A percentile compares a stretch with the other conserved stretches of the same genome.
These are phyloP conservation scores for Pseudonectria buxi DNA, from an alignment of 2,329 filamentous ascomycete genomes.

Conservation along the genomic window DNA sequence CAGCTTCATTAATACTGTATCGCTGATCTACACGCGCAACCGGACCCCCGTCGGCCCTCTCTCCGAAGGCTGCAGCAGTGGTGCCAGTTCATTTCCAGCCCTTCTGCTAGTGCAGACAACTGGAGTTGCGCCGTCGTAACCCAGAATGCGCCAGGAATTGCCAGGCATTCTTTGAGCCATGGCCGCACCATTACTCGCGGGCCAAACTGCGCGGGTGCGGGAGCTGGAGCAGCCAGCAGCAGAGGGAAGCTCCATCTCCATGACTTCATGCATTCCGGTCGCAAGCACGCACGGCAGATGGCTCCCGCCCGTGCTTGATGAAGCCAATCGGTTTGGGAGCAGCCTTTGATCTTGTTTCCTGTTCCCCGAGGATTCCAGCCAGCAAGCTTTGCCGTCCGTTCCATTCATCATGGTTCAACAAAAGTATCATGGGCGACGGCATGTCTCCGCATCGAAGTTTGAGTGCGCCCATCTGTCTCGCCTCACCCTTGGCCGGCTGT, in stretches of 20 bases:
- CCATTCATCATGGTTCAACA: conserved; percentile 13
- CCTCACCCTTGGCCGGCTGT: conserved; percentile 1
- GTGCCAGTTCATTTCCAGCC: conserved; percentile 22
- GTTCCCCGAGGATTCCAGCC: conserved; percentile 14
- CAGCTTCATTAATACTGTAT: conserved; percentile 2
- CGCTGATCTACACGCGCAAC: conserved; percentile 18
- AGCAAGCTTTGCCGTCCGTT: conserved; percentile 17
- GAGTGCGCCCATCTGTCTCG: conserved; percentile 2
- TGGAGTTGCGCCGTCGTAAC: conserved; percentile 2
- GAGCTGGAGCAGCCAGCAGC: no score
- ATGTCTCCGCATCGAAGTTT: conserved; percentile 13
- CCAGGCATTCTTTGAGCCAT: no score
- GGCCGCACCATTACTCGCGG: no score
- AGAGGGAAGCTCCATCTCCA: conserved; percentile 18
- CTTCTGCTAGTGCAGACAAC: conserved; percentile 1
- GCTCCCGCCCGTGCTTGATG: conserved; percentile 4
- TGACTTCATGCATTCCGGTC: conserved; percentile 31
- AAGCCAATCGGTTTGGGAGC: conserved; percentile 13
- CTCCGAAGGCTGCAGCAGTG: conserved; percentile 19
- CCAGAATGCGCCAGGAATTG: no score
- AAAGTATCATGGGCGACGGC: conserved; percentile 12
- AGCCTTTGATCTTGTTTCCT: conserved; percentile 9
- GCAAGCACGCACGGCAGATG: conserved; percentile 20
- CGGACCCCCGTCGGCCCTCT: conserved; percentile 4
- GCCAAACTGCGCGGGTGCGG: no score